Conservation (phyloP, 345 rosid species). For the Ailanthus altissimus region DNA sequence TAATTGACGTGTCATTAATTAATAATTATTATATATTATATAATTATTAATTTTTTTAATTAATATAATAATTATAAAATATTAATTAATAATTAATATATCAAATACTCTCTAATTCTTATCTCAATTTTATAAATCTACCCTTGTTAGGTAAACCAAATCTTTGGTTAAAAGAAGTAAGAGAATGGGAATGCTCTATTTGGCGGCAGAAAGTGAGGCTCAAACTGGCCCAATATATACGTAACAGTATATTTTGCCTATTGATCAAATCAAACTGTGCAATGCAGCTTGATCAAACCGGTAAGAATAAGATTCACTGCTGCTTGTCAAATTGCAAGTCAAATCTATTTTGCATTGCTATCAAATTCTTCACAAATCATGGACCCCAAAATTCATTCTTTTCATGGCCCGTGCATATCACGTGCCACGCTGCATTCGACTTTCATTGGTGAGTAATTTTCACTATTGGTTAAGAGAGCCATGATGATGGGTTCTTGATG, state of each 20-base stretch:
- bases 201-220: constrained; percentile 37
- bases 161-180: constrained; percentile 17
- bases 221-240: constrained; percentile 27
- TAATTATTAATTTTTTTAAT: too few relatives aligned
- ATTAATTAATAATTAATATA: too few relatives aligned
- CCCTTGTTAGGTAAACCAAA: too few relatives aligned
- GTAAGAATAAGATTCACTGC: constrained; percentile 57
- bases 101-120: too few relatives aligned
- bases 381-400: not conserved
- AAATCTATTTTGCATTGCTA: constrained; percentile 25
- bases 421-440: not conserved
- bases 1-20: too few relatives aligned
- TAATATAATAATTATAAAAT: too few relatives aligned
- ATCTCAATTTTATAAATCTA: too few relatives aligned
- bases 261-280: constrained; percentile 13
- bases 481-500: too few relatives aligned
- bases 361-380: not conserved
- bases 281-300: constrained; percentile 23
- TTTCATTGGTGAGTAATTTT: not conserved
- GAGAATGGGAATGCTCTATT: constrained; percentile 1
- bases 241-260: constrained; percentile 18
- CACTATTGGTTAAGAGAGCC: not conserved
- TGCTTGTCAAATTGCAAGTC: constrained; percentile 40
- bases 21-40: too few relatives aligned
- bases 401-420: not conserved